Percentiles rank a stretch among this genome's conserved stretches.
Conservation (phyloP, 192 early-diverging fungal species). For the Jimgerdemannia flammicorona region DNA sequence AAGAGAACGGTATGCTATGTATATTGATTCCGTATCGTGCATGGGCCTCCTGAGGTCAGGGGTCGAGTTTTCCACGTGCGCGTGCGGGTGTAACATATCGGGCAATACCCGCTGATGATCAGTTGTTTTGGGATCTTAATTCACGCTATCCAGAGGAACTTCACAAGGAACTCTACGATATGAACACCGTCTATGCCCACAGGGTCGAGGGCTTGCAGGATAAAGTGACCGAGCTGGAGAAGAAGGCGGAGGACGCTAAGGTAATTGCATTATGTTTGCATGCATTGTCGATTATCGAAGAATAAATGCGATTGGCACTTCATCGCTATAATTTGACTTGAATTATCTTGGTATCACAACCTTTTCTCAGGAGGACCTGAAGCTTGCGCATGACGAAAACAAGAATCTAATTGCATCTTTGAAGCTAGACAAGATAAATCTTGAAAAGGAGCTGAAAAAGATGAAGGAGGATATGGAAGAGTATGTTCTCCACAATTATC, state of each 20-base stretch:
- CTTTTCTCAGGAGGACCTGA: not conserved
- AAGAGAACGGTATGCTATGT: slow-evolving; percentile 50
- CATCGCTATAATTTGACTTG: not conserved
- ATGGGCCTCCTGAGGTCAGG: too few species aligned
- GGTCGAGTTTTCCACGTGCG: not conserved
- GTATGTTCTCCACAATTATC: not conserved
- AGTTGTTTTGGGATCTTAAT: not conserved
- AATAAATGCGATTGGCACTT: not conserved
- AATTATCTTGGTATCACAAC: not conserved
- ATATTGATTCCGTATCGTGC: not conserved
- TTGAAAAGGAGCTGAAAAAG: not conserved
- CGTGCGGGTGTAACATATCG: too few species aligned
- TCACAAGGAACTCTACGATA: slow-evolving; percentile 48
- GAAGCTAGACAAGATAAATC: not conserved
- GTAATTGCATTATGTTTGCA: not conserved
- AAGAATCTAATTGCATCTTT: not conserved
- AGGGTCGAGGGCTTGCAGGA: slow-evolving; percentile 40
- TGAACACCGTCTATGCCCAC: slow-evolving; percentile 45
- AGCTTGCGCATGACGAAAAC: not conserved
- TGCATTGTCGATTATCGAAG: not conserved
- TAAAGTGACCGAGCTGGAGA: slow-evolving; percentile 47
- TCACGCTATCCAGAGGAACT: slow-evolving; percentile 31
- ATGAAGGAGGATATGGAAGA: not conserved
- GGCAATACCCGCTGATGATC: too few species aligned
- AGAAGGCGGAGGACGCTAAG: slow-evolving; percentile 7